Percentiles rank a stretch among this genome's conserved stretches.
Evolutionary conservation across 352 stramenopile species (phyloP).

Genomic region (Plasmopara halstedii): DNA sequence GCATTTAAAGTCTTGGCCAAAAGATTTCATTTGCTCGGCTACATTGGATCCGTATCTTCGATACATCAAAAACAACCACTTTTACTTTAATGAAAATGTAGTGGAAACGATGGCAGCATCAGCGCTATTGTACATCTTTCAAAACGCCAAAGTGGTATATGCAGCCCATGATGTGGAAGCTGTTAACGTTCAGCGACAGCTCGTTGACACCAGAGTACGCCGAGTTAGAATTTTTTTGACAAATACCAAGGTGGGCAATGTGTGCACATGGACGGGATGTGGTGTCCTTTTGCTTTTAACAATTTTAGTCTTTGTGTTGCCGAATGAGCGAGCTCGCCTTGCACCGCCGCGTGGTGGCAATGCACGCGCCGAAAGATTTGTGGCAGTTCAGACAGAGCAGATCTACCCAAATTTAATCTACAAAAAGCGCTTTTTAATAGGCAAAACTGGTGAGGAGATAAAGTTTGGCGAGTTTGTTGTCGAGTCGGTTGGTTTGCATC

Average conservation of each 20-base stretch:
- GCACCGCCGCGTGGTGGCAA: conserved; percentile 41
- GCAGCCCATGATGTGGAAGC: conserved; percentile 8
- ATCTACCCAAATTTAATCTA: conserved; percentile 70
- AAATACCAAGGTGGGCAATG: conserved; percentile 51
- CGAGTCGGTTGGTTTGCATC: conserved; percentile 49
- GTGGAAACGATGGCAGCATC: conserved; percentile 34
- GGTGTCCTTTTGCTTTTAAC: conserved; percentile 38
- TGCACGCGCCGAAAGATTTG: conserved; percentile 50
- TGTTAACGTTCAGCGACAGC: conserved; percentile 17
- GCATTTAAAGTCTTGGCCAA: conserved; percentile 11
- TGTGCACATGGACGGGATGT: conserved; percentile 40
- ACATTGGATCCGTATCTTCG: conserved; percentile 28
- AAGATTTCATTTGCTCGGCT: conserved; percentile 8
- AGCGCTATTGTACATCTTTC: conserved; percentile 45
- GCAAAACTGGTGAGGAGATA: conserved; percentile 59
- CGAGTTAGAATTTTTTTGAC: conserved; percentile 39
- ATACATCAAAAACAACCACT: conserved; percentile 23
- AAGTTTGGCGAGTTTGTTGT: conserved; percentile 68
- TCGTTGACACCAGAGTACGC: conserved; percentile 14
- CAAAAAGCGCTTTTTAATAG: conserved; percentile 70
- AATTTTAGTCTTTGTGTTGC: conserved; percentile 36
- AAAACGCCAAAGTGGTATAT: conserved; percentile 34
- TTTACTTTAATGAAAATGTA: conserved; percentile 21
- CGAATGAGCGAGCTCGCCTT: conserved; percentile 46
- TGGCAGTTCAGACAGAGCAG: conserved; percentile 62